Base-by-base conservation (phyloP, 2,329 filamentous ascomycete genomes). In the Clonostachys solani region DNA sequence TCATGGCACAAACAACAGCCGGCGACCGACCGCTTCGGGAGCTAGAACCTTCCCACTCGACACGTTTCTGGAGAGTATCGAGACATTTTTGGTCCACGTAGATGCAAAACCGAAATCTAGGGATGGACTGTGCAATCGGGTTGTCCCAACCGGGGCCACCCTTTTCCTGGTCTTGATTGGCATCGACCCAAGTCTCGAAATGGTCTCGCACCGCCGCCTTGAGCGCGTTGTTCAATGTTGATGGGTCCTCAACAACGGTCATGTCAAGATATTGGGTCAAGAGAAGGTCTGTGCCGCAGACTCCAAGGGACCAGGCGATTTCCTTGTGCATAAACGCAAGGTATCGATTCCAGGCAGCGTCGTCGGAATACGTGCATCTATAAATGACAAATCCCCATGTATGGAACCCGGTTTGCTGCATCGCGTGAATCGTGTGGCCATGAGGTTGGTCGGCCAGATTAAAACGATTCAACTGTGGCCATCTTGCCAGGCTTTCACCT, bases 331-430 rank as follows among this genome's bases (percentile, higher is more conserved):
- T 42, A 18, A 47, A 48, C 2, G 36, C 0, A 0, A 48, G 23
- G 34, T 50, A 52, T 15, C 48, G 47, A 3, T 35, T 18, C 54
- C 48, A 56, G 9, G 48, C 47, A 0, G 42, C 50, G 19, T 48
- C 49, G 23, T 55, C 50, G 6, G 38, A 37, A 34, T 56, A 56
- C 1, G 50, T 48, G 42, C 51, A 52, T 33, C 53, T 46, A 33
- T 56, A 57, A 12, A 54, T 41, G 19, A 50, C 42, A 33, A 51
- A 56, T 18, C 52, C 52, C 52, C 51, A 56, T 38, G 18, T 46
- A 40, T 49, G 51, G 42, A 42, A 44, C 13, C 50, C 38, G 13
- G 46, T 43, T n/a, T 42, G 12, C 40, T 50, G 46, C 46, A n/a
- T n/a, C n/a, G n/a, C n/a, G n/a, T n/a, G n/a, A n/a, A n/a, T n/a